Percentiles rank a stretch among this genome's conserved stretches.
phyloP scores from a whole-genome alignment of 495 filamentous ascomycete genomes.

The Eremomyces bilateralis region DNA sequence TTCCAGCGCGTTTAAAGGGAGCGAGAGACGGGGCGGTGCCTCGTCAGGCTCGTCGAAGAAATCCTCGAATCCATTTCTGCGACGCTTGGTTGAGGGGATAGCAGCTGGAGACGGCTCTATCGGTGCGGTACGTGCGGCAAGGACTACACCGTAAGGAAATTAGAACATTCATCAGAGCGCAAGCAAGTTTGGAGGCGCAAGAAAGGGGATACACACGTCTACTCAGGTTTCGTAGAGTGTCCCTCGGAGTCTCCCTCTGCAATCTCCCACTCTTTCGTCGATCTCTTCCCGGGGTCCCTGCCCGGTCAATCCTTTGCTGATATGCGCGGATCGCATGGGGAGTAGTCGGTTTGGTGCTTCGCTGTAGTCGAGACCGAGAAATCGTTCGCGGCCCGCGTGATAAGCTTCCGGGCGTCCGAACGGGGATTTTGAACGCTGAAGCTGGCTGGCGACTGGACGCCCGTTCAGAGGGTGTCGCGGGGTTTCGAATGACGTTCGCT shows the following conservation, averaged over 20 bases:
- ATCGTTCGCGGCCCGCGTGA: conserved; percentile 11
- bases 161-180: too few species aligned
- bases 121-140: conserved; percentile 35
- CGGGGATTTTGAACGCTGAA: conserved; percentile 5
- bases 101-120: conserved; percentile 36
- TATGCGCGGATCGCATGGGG: conserved; percentile 54
- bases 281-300: conserved; percentile 35
- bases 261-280: conserved; percentile 42
- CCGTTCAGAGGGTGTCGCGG: conserved; percentile 19
- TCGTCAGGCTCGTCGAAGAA: conserved; percentile 42
- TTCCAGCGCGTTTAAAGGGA: conserved; percentile 47
- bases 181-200: too few species aligned
- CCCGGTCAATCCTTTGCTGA: conserved; percentile 36
- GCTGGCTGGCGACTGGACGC: conserved; percentile 7
- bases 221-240: conserved; percentile 44
- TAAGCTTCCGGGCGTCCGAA: conserved; percentile 10
- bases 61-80: conserved; percentile 24
- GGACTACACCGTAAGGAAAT: too few species aligned
- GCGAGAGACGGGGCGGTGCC: conserved; percentile 40
- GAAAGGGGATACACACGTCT: too few species aligned
- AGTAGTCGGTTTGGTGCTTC: conserved; percentile 31
- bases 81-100: conserved; percentile 11
- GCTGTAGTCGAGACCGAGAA: conserved; percentile 11
- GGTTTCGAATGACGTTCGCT: conserved; percentile 16
- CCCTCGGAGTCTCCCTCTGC: conserved; percentile 55